Evolutionary conservation across 345 rosid species (phyloP).

Genomic region (Eucalyptus sp.): DNA sequence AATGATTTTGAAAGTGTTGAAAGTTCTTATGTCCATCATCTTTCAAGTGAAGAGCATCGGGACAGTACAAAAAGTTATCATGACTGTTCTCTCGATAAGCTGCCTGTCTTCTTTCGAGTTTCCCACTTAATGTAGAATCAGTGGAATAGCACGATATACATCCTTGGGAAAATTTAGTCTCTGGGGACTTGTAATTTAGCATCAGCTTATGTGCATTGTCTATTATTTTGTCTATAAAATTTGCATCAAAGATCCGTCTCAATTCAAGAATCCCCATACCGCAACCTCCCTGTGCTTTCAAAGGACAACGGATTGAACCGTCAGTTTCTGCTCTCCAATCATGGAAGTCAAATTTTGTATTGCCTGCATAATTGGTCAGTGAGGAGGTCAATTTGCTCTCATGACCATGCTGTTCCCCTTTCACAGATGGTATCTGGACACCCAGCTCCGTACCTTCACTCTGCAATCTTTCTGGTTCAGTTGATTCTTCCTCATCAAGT

Average conservation of each 20-base stretch:
- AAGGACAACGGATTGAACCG: slow-evolving; percentile 55
- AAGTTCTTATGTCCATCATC: slow-evolving; percentile 27
- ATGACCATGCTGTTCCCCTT: not conserved
- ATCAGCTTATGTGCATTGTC: slow-evolving; percentile 35
- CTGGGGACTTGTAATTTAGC: slow-evolving; percentile 10
- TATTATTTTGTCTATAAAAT: slow-evolving; percentile 31
- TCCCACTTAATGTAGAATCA: not conserved
- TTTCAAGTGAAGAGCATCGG: slow-evolving; percentile 18
- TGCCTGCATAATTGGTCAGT: not conserved
- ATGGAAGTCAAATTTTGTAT: not conserved
- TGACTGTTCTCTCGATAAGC: slow-evolving; percentile 20
- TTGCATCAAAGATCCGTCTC: slow-evolving; percentile 28
- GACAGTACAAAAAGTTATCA: slow-evolving; percentile 43
- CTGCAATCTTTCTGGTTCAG: slow-evolving; percentile 2
- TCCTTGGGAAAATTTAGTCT: slow-evolving; percentile 12
- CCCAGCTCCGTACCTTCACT: not conserved
- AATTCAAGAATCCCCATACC: slow-evolving; percentile 35
- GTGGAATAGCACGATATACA: slow-evolving; percentile 22
- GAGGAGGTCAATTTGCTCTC: not conserved
- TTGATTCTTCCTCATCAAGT: slow-evolving; percentile 3
- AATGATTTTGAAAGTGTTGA: slow-evolving; percentile 52
- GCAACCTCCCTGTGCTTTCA: slow-evolving; percentile 51
- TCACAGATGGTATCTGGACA: not conserved
- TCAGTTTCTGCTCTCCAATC: slow-evolving; percentile 37
- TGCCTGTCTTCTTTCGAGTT: slow-evolving; percentile 25